Base-by-base conservation (phyloP, 176 grass and related monocot species). In the Lolium multiflorum region DNA sequence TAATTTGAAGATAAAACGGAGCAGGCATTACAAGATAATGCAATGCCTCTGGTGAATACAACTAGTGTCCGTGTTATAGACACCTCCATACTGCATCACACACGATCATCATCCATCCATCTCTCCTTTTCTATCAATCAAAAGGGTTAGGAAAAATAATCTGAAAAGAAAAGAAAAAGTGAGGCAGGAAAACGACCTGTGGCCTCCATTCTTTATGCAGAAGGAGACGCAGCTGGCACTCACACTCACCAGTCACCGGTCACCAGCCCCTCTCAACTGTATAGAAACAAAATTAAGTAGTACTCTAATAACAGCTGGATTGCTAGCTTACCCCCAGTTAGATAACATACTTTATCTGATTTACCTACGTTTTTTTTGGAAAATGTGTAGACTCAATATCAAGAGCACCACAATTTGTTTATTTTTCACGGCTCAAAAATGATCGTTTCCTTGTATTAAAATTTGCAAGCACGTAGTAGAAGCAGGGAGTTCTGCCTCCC, bases 181-280 rank as follows among this genome's bases (percentile, higher is more conserved):
- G 57, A 28, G 38, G 56, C 31, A 50, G 24, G 84, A 87, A 74
- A 84, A 87, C 57, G 66, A 90, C 80, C 17, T 56, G 21, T 79
- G 74, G 78, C 57, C 67, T 79, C 37, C 55, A 49, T 71, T 83
- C 21, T 79, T 77, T 86, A 55, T 75, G 52, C 62, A 78, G 28
- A 21, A 80, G 43, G 79, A 81, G 73, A 21, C 78, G 75, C 11
- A 57, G 24, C 71, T 73, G 14, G 70, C 76, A 37, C 46, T 78
- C 63, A 46, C 55, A 26, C 52, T 46, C 59, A 49, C 37, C 37
- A 54, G 44, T 35, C 31, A 35, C 31, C 31, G 1, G 2, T 35
- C 31, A 35, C 37, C 37, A 54, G 44, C 65, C 12, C 16, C 47
- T 87, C 57, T 83, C 73, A 87, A 39, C 68, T 59, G 63, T 49